Evolutionary conservation across 148 eudicot species (phyloP), one percentile per base, ranked within the genome.

Genomic region (Fagopyrum homotropicum): DNA sequence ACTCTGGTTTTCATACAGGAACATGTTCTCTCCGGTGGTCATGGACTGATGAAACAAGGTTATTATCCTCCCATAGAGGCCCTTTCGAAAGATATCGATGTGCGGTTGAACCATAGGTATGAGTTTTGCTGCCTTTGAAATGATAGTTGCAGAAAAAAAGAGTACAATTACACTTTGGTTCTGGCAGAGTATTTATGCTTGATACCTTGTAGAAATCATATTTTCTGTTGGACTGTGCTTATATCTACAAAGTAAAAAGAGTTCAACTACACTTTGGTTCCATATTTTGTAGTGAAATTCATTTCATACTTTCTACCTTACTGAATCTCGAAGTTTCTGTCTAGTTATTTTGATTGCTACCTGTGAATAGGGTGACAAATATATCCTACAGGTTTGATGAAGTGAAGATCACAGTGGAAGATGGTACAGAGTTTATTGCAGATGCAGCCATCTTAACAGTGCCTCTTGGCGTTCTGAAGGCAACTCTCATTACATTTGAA

Each of bases 1-100:
- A 29, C 68, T 7, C 11, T 52, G 19, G 69, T 61, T 52, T 44
- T n/a, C 16, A 40, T 82, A 79, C 91, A 96, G 99, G 99, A 96
- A 77, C 87, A 96, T 78, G 97, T 96, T 78, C 97, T 96, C 19
- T 71, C 98, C 71, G 99, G 99, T 76, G 99, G 99, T 80, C 99
- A 96, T 81, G 98, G 99, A 70, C 84, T 92, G 19, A 96, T 96
- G 98, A 92, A 83, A 69, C 87, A 92, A 86, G 99, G 99, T 77
- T 96, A 96, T 72, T 80, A 85, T 81, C 99, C 99, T 51, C 74
- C 92, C 43, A 85, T 96, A 71, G 86, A 92, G 84, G 89, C 93
- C 30, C 90, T 96, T 45, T 84, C 99, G 5, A 85, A 89, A 81
- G 97, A 80, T 71, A 76, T 96, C 73, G 94, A 92, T 75, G 80